These are phyloP conservation scores for Aspergillus tubingensis DNA, from an alignment of 2,329 filamentous ascomycete species.

Conservation along the genomic window DNA sequence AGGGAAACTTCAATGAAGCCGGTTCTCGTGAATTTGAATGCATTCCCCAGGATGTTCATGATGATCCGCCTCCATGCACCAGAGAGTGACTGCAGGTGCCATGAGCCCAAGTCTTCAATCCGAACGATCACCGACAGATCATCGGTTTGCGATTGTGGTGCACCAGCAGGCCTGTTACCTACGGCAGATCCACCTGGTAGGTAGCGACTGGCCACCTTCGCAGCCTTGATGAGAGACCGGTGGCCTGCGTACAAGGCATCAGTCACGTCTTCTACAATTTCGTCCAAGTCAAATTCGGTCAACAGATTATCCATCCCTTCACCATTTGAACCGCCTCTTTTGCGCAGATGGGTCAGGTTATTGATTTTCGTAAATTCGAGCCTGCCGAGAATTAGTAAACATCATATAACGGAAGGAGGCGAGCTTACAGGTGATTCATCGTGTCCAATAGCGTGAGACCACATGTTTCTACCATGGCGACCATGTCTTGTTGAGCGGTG, in stretches of 20 bases:
- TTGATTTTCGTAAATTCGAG: slow-evolving; percentile 43
- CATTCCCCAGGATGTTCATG: slow-evolving; percentile 42
- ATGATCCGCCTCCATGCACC: slow-evolving; percentile 38
- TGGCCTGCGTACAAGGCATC: slow-evolving; percentile 33
- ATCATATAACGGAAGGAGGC: accelerated
- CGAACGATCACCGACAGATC: slow-evolving; percentile 32
- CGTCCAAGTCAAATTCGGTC: slow-evolving; percentile 35
- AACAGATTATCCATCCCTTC: slow-evolving; percentile 26
- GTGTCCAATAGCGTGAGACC: slow-evolving; percentile 56
- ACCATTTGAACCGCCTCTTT: background rate
- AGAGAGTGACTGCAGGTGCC: slow-evolving; percentile 32
- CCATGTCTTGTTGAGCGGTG: slow-evolving; percentile 45
- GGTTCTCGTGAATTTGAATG: slow-evolving; percentile 39
- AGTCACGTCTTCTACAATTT: slow-evolving; percentile 34
- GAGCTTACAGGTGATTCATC: slow-evolving; percentile 37
- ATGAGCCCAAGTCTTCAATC: slow-evolving; percentile 30
- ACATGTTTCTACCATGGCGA: slow-evolving; percentile 53
- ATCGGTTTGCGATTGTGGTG: slow-evolving; percentile 1
- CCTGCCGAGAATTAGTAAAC: slow-evolving; percentile 17
- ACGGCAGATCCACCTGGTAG: slow-evolving; percentile 14
- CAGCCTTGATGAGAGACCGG: slow-evolving; percentile 13
- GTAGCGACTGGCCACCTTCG: slow-evolving; percentile 16
- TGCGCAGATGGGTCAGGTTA: slow-evolving; percentile 24
- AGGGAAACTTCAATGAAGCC: slow-evolving; percentile 37
- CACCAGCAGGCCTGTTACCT: slow-evolving; percentile 5